These are phyloP conservation scores for Hypocreales sp. DNA, from an alignment of 2,329 filamentous ascomycete genomes.

Conservation along the genomic window DNA sequence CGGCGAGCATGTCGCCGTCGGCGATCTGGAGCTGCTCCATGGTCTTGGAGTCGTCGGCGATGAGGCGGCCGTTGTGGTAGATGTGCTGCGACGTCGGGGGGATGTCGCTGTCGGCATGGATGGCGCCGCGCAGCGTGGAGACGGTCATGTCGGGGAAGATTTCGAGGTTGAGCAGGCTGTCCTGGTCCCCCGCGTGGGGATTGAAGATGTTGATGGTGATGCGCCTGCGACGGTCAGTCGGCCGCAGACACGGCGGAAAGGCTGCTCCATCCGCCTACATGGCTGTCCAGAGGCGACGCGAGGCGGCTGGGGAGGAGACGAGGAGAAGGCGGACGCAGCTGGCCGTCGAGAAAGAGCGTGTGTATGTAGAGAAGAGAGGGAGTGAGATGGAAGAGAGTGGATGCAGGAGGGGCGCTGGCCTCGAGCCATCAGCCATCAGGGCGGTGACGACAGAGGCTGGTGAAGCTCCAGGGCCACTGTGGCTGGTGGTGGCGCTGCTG, in stretches of 20 bases:
- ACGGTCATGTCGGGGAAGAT: constrained; percentile 72
- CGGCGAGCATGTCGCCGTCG: constrained; percentile 84
- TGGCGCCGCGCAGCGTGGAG: constrained; percentile 71
- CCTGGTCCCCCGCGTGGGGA: constrained; percentile 48
- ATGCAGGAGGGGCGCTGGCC: too few relatives aligned
- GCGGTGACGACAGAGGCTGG: too few relatives aligned
- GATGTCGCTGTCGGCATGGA: constrained; percentile 70
- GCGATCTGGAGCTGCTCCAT: constrained; percentile 66
- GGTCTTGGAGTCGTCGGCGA: constrained; percentile 64
- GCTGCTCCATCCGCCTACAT: background rate
- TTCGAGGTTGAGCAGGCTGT: constrained; percentile 68
- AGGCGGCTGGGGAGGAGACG: constrained; percentile 8
- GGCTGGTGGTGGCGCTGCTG: too few relatives aligned
- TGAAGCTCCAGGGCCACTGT: too few relatives aligned
- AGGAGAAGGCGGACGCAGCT: too few relatives aligned
- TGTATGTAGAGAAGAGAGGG: too few relatives aligned
- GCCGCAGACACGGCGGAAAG: too few relatives aligned
- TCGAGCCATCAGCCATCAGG: too few relatives aligned
- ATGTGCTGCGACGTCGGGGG: constrained; percentile 62
- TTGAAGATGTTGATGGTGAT: constrained; percentile 77
- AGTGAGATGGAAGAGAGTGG: too few relatives aligned
- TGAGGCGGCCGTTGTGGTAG: constrained; percentile 75
- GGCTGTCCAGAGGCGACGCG: background rate
- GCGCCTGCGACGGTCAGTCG: constrained; percentile 53
- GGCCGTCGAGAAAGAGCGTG: background rate